Percentiles rank a stretch among this genome's conserved stretches.
These are phyloP conservation scores for Hypoxylon sp. DNA, from an alignment of 2,329 filamentous ascomycete species.

Conservation along the genomic window DNA sequence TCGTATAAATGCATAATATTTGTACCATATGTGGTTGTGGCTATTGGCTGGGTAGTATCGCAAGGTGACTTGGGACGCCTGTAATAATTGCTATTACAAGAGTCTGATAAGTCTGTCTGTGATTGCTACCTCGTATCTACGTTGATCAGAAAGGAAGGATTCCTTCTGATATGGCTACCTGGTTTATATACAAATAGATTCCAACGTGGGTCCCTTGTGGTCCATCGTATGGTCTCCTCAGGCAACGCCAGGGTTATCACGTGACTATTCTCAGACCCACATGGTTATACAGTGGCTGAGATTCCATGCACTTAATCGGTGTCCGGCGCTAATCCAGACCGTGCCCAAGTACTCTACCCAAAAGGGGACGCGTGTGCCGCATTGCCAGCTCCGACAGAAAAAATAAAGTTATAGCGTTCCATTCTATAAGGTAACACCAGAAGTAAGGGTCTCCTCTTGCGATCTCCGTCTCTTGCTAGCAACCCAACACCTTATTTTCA, in stretches of 20 bases:
- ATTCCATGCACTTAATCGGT: constrained; percentile 17
- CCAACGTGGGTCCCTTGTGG: too few species aligned
- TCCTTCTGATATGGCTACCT: too few species aligned
- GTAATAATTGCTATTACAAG: too few species aligned
- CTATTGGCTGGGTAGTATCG: too few species aligned
- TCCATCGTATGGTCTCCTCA: too few species aligned
- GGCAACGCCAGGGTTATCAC: too few species aligned
- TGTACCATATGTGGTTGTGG: too few species aligned
- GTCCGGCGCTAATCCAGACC: constrained; percentile 25
- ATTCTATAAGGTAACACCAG: constrained; percentile 31
- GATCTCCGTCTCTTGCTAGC: constrained; percentile 2
- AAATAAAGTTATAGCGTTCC: constrained; percentile 42
- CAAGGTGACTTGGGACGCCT: too few species aligned
- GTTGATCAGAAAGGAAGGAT: too few species aligned
- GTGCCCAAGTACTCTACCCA: constrained; percentile 12
- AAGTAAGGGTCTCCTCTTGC: constrained; percentile 31
- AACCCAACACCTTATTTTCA: constrained; percentile 6
- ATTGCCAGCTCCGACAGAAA: constrained; percentile 21
- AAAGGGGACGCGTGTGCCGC: constrained; percentile 22
- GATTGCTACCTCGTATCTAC: too few species aligned
- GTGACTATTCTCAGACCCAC: background rate
- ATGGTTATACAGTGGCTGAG: background rate
- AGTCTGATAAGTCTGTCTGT: too few species aligned
- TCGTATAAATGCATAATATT: constrained; percentile 26
- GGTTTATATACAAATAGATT: too few species aligned